phyloP scores from a whole-genome alignment of 768 basidiomycete genomes.

The Stropharia rugosoannulata region DNA sequence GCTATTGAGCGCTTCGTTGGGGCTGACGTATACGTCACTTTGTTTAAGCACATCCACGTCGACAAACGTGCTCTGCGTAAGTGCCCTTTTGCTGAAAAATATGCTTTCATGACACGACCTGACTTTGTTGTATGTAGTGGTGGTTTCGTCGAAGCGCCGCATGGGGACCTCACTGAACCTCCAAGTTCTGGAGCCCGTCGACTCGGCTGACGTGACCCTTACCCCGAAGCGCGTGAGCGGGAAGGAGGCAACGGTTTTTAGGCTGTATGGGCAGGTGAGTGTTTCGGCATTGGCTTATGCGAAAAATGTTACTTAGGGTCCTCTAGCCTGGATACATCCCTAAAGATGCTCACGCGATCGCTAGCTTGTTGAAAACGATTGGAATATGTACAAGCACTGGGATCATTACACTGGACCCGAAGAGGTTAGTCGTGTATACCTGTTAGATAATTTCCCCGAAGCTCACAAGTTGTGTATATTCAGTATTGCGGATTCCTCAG shows the following conservation, averaged over 20 bases:
- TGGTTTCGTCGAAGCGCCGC: conserved; percentile 65
- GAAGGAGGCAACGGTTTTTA: conserved; percentile 55
- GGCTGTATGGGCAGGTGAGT: conserved; percentile 65
- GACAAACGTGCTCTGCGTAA: conserved; percentile 57
- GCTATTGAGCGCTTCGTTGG: conserved; percentile 63
- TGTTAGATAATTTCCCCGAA: no score
- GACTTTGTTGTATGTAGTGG: conserved; percentile 40
- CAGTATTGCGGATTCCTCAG: conserved; percentile 36
- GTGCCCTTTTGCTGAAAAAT: conserved; percentile 15
- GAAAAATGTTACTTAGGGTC: background rate
- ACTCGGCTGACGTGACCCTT: conserved; percentile 32
- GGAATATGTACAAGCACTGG: conserved; percentile 66
- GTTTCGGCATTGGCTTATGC: background rate
- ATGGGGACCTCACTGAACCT: conserved; percentile 54
- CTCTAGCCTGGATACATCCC: conserved; percentile 66
- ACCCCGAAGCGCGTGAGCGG: no score
- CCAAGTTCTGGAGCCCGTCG: conserved; percentile 58
- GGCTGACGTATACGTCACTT: conserved; percentile 52
- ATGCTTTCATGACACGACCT: background rate
- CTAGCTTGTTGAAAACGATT: conserved; percentile 57
- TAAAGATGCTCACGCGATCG: conserved; percentile 64
- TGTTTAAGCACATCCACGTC: conserved; percentile 57
- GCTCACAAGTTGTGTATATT: no score
- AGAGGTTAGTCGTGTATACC: conserved; percentile 50
- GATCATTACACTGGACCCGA: conserved; percentile 66